Evolutionary conservation across 768 basidiomycete species (phyloP).

Genomic region (Saitozyma sp.): DNA sequence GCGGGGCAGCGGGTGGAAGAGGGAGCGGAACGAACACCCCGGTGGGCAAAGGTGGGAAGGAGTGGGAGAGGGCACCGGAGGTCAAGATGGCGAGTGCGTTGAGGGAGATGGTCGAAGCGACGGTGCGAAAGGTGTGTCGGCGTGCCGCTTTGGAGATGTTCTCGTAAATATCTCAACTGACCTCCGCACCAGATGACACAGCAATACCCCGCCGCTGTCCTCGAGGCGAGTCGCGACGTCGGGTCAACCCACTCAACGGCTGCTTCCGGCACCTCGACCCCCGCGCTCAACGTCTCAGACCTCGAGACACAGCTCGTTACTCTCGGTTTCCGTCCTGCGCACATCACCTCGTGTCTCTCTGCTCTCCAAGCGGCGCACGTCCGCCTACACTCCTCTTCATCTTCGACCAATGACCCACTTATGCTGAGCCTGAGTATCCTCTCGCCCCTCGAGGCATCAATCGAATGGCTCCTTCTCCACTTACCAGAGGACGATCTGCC

Average conservation of each 20-base stretch:
- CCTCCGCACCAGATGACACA: slow-evolving; percentile 46
- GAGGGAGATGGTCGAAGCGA: slow-evolving; percentile 76
- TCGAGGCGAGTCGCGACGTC: slow-evolving; percentile 49
- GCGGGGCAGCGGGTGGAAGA: slow-evolving; percentile 14
- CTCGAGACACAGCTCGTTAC: slow-evolving; percentile 62
- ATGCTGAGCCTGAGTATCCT: slow-evolving; percentile 57
- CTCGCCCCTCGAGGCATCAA: slow-evolving; percentile 70
- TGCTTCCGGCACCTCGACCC: slow-evolving; percentile 28
- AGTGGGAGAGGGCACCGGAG: slow-evolving; percentile 59
- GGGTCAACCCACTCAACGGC: slow-evolving; percentile 23
- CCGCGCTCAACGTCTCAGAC: slow-evolving; percentile 54
- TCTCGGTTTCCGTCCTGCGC: slow-evolving; percentile 65
- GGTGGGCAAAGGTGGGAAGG: slow-evolving; percentile 31
- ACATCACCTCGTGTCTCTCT: slow-evolving; percentile 61
- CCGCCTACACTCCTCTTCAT: slow-evolving; percentile 56
- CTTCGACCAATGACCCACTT: slow-evolving; percentile 63
- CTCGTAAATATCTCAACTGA: slow-evolving; percentile 1
- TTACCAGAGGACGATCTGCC: slow-evolving; percentile 87
- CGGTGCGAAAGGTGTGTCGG: slow-evolving; percentile 68
- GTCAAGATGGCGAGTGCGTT: slow-evolving; percentile 77
- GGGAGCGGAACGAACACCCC: slow-evolving; percentile 11
- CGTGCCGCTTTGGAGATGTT: not conserved
- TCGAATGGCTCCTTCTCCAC: slow-evolving; percentile 80
- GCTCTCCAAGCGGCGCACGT: slow-evolving; percentile 38
- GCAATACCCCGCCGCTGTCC: slow-evolving; percentile 50